Conservation (phyloP, 345 rosid species). For the Gossypium thurberi region DNA sequence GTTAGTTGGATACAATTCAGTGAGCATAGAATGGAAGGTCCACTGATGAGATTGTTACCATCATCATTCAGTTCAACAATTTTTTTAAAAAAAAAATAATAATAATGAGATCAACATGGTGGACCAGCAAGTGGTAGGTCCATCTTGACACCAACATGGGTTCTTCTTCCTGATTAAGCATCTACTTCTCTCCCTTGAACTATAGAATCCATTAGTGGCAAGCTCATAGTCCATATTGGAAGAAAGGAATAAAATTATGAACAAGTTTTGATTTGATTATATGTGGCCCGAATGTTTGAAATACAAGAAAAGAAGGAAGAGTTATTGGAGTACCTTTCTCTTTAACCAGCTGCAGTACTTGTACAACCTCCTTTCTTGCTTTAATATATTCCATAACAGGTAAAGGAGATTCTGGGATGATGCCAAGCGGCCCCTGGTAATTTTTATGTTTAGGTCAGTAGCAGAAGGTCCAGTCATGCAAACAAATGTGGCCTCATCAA, state of each 20-base stretch:
- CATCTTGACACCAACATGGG: slow-evolving; percentile 18
- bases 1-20: slow-evolving; percentile 3
- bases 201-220: slow-evolving; percentile 18
- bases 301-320: slow-evolving; percentile 57
- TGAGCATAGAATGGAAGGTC: slow-evolving; percentile 5
- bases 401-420: slow-evolving; percentile 78
- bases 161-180: slow-evolving; percentile 37
- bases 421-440: slow-evolving; percentile 35
- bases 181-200: slow-evolving; percentile 14
- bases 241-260: slow-evolving; percentile 31
- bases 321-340: slow-evolving; percentile 48
- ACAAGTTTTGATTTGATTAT: slow-evolving; percentile 26
- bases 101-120: slow-evolving; percentile 10
- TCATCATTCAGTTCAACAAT: slow-evolving; percentile 5
- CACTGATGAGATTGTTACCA: slow-evolving; percentile 6
- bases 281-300: slow-evolving; percentile 78
- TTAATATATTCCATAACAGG: slow-evolving; percentile 45
- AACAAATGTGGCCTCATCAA: slow-evolving; percentile 57
- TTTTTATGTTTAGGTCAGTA: slow-evolving; percentile 21
- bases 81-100: not conserved
- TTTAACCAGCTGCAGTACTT: slow-evolving; percentile 54
- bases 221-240: slow-evolving; percentile 27
- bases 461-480: slow-evolving; percentile 49
- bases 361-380: slow-evolving; percentile 36
- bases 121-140: slow-evolving; percentile 29